phyloP scores from a whole-genome alignment of 2,329 filamentous ascomycete species.

The Monilinia fructigena region DNA sequence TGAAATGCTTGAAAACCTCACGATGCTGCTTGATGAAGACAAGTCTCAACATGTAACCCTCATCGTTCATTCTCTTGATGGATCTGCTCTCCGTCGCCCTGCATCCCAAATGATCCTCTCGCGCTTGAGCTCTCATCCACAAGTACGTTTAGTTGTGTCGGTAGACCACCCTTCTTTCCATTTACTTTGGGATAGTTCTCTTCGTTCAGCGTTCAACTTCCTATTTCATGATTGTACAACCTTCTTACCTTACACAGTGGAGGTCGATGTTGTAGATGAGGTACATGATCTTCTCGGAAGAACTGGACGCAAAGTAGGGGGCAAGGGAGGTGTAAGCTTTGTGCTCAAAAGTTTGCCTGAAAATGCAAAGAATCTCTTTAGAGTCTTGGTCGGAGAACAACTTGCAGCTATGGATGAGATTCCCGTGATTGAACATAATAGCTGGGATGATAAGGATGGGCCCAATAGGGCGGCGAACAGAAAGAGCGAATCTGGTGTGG shows the following conservation, averaged over 20 bases:
- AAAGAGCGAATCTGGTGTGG: slow-evolving; percentile 60
- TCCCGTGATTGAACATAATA: slow-evolving; percentile 49
- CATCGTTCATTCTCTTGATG: slow-evolving; percentile 85
- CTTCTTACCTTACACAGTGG: slow-evolving; percentile 69
- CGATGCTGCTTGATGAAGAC: slow-evolving; percentile 57
- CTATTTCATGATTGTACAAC: slow-evolving; percentile 94
- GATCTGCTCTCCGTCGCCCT: slow-evolving; percentile 69
- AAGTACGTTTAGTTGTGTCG: slow-evolving; percentile 72
- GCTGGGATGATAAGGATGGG: slow-evolving; percentile 43
- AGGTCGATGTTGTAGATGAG: slow-evolving; percentile 83
- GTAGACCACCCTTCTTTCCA: slow-evolving; percentile 86
- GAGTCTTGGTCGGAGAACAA: slow-evolving; percentile 80
- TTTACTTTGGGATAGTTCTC: slow-evolving; percentile 82
- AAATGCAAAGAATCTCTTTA: slow-evolving; percentile 85
- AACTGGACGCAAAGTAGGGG: slow-evolving; percentile 74
- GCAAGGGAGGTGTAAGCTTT: slow-evolving; percentile 87
- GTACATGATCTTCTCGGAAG: slow-evolving; percentile 85
- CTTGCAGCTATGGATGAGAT: slow-evolving; percentile 64
- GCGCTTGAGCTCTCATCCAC: slow-evolving; percentile 70
- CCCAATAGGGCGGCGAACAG: slow-evolving; percentile 30
- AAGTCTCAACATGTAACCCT: slow-evolving; percentile 56
- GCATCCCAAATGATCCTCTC: slow-evolving; percentile 71
- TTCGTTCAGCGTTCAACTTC: slow-evolving; percentile 81
- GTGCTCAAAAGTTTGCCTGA: slow-evolving; percentile 88
- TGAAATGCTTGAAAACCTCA: slow-evolving; percentile 66